Percentiles rank a stretch among this genome's conserved stretches.
Evolutionary conservation across 768 basidiomycete genomes (phyloP).

Genomic region (Trametes coccinea): DNA sequence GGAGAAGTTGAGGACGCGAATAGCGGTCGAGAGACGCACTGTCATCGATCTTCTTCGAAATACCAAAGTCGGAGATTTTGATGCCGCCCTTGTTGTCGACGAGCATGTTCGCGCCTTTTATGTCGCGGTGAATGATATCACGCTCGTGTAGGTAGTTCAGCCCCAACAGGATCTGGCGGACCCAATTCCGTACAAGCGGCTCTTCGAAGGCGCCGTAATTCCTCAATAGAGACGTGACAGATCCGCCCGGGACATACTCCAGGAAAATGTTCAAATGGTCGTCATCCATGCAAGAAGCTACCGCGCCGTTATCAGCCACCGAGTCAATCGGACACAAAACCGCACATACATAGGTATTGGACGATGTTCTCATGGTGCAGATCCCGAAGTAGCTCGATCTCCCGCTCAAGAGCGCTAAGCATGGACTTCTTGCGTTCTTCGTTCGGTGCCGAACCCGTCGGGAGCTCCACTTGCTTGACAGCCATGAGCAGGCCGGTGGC

Average conservation of each 20-base stretch:
- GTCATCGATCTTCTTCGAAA: slow-evolving; percentile 96
- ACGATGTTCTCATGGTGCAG: slow-evolving; percentile 96
- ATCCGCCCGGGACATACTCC: slow-evolving; percentile 96
- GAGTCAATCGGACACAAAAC: too few species aligned
- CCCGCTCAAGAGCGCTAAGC: slow-evolving; percentile 87
- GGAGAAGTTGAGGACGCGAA: background rate
- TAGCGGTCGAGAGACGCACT: slow-evolving; percentile 53
- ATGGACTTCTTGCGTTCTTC: slow-evolving; percentile 93
- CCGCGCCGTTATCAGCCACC: background rate
- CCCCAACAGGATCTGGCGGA: slow-evolving; percentile 87
- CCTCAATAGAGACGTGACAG: slow-evolving; percentile 83
- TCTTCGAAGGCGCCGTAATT: slow-evolving; percentile 97
- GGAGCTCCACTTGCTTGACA: slow-evolving; percentile 95
- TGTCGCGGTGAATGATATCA: slow-evolving; percentile 96
- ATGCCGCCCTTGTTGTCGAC: slow-evolving; percentile 98
- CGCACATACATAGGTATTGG: slow-evolving; percentile 86
- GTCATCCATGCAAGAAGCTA: slow-evolving; percentile 93
- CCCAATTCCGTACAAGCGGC: slow-evolving; percentile 86
- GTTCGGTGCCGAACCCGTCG: slow-evolving; percentile 78
- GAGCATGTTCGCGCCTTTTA: slow-evolving; percentile 98
- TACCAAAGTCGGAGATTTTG: slow-evolving; percentile 96
- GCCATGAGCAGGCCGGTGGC: slow-evolving; percentile 91
- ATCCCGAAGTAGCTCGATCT: slow-evolving; percentile 92
- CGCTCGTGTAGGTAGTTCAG: slow-evolving; percentile 89
- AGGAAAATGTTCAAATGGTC: slow-evolving; percentile 93